These are phyloP conservation scores for Thalassiosira mediterranea DNA, from an alignment of 352 stramenopile genomes.

Conservation along the genomic window DNA sequence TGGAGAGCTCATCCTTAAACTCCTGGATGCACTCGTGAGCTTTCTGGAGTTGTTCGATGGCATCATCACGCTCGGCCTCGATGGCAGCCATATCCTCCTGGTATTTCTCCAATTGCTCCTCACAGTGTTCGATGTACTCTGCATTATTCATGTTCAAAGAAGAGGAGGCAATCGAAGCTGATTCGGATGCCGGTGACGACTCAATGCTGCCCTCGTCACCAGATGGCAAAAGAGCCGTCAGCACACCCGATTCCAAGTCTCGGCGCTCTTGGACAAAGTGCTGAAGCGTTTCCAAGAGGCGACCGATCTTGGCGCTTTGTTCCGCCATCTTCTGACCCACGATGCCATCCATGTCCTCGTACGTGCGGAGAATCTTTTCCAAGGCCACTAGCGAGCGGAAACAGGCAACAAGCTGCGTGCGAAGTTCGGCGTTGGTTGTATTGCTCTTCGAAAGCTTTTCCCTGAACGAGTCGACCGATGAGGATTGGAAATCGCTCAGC, in stretches of 20 bases:
- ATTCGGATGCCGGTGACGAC: neutral
- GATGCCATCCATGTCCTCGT: slow-evolving; percentile 45
- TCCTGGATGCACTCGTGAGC: slow-evolving; percentile 33
- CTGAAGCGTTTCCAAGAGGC: slow-evolving; percentile 35
- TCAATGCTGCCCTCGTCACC: neutral
- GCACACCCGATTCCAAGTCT: slow-evolving; percentile 14
- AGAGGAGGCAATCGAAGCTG: neutral
- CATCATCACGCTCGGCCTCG: slow-evolving; percentile 39
- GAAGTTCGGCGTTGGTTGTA: slow-evolving; percentile 31
- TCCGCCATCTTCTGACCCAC: slow-evolving; percentile 41
- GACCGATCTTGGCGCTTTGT: slow-evolving; percentile 36
- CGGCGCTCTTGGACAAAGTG: slow-evolving; percentile 16
- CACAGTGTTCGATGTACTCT: neutral
- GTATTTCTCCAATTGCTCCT: slow-evolving; percentile 6
- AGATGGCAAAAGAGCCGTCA: too few species aligned
- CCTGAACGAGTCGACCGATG: slow-evolving; percentile 37
- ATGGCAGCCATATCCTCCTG: slow-evolving; percentile 8
- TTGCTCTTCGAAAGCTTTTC: slow-evolving; percentile 33
- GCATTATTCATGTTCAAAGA: neutral
- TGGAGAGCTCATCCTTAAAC: slow-evolving; percentile 27
- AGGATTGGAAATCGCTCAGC: slow-evolving; percentile 46
- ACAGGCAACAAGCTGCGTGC: slow-evolving; percentile 36
- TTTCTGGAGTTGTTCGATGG: slow-evolving; percentile 37
- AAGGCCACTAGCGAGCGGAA: slow-evolving; percentile 40
- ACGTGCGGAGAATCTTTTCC: slow-evolving; percentile 55